A percentile compares a stretch with the other conserved stretches of the same genome.
Conservation (phyloP, 2,329 filamentous ascomycete genomes). For the Geosmithia putterillii region DNA sequence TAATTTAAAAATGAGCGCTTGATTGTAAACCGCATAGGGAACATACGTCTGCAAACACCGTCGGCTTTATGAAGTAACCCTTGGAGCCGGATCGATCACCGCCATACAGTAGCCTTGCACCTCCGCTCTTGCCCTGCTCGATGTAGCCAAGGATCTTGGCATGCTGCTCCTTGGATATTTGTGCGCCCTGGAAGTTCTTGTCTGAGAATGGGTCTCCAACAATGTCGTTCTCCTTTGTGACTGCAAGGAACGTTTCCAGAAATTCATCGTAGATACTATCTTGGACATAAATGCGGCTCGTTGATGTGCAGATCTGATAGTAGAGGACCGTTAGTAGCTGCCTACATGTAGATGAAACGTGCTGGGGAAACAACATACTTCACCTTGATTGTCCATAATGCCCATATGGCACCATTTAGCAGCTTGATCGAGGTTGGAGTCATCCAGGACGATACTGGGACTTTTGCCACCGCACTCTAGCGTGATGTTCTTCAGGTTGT, state of each 20-base stretch:
- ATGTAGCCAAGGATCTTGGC: slow-evolving; percentile 53
- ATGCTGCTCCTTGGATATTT: slow-evolving; percentile 47
- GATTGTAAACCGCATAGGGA: no score
- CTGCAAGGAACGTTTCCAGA: slow-evolving; percentile 43
- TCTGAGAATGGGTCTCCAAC: slow-evolving; percentile 9
- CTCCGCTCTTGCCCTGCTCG: slow-evolving; percentile 23
- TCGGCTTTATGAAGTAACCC: slow-evolving; percentile 6
- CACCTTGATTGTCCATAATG: slow-evolving; percentile 43
- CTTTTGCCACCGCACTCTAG: slow-evolving; percentile 32
- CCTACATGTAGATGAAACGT: no score
- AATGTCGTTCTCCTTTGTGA: slow-evolving; percentile 27
- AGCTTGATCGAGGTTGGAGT: slow-evolving; percentile 46
- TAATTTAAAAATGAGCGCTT: neutral
- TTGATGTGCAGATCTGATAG: slow-evolving; percentile 15
- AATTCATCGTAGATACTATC: slow-evolving; percentile 47
- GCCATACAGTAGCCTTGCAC: slow-evolving; percentile 53
- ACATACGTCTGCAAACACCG: slow-evolving; percentile 14
- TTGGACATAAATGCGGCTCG: slow-evolving; percentile 45
- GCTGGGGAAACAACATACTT: slow-evolving; percentile 30
- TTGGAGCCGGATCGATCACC: slow-evolving; percentile 22
- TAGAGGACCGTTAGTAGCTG: neutral
- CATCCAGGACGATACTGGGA: slow-evolving; percentile 41
- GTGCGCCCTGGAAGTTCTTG: slow-evolving; percentile 15
- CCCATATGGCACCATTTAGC: slow-evolving; percentile 34
- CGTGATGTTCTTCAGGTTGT: slow-evolving; percentile 30